Base-by-base conservation (phyloP, 306 rosid species). In the Medicago truncatula region DNA sequence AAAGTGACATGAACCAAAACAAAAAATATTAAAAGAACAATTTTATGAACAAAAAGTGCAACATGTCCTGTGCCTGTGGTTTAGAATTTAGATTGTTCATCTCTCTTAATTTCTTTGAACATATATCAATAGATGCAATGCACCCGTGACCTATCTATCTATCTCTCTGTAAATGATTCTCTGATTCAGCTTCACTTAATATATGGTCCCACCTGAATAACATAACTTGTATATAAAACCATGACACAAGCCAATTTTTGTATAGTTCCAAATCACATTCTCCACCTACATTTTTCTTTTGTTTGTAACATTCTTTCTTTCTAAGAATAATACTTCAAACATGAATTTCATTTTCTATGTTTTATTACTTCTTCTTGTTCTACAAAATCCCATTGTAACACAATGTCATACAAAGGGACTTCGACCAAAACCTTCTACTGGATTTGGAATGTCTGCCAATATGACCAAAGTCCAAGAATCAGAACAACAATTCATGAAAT, bases 401-500 rank as follows among this genome's bases (percentile, higher is more conserved):
- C 73, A 66, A 36, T 80, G 93, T 86, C 97, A 87, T 16, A 88
- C 92, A 53, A 95, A 90, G 68, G 92, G 92, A 31, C 38, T 90
- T 38, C 44, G 85, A 75, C 93, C 89, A 0, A 44, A 79, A 76
- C 78, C 50, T 74, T 76, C 82, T 2, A 20, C 53, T 14, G 82
- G 86, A 50, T 75, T 46, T 49, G 78, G 56, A 8, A 49, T 70
- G 25, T 17, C 73, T 0, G 38, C 21, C 36, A 96, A 96, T 28
- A 82, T 81, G 82, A 96, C 96, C 60, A 82, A 28, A 77, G 78
- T 87, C 60, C 88, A 92, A 75, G 61, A 78, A 76, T 89, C 99
- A 47, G 97, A 96, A 76, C 89, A 87, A 68, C 98, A 92, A 76
- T 96, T 96, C 87, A 84, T 92, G 89, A 89, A 79, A 81, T 96